A percentile compares a stretch with the other conserved stretches of the same genome.
Conservation (phyloP, 768 basidiomycete species). For the Pulveroboletus sp. region DNA sequence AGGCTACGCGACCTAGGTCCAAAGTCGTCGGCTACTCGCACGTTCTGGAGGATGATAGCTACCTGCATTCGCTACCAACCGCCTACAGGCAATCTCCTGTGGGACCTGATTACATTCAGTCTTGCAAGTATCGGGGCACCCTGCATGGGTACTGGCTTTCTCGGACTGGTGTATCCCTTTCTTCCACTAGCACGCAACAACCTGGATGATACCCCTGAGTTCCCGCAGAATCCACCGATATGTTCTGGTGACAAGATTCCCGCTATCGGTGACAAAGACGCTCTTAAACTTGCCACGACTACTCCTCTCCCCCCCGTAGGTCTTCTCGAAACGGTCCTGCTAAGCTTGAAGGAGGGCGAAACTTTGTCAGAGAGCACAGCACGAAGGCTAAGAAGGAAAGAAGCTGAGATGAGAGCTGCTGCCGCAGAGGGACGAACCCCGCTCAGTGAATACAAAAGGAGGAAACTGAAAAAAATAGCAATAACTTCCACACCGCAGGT, state of each 20-base stretch:
- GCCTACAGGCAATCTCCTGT: constrained; percentile 15
- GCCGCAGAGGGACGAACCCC: constrained; percentile 20
- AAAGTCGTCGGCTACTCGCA: constrained; percentile 18
- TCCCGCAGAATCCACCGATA: constrained; percentile 14
- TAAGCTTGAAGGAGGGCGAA: constrained; percentile 23
- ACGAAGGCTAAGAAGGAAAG: constrained; percentile 23
- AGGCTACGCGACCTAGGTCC: constrained; percentile 25
- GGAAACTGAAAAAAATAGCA: constrained; percentile 16
- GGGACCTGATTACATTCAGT: constrained; percentile 19
- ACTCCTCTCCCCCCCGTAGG: constrained; percentile 21
- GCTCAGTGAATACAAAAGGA: constrained; percentile 20
- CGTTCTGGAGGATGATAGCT: constrained; percentile 25
- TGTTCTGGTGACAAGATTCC: constrained; percentile 7
- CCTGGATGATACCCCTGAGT: constrained; percentile 20
- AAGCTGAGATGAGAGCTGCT: constrained; percentile 17
- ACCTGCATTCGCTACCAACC: constrained; percentile 24
- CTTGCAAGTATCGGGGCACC: constrained; percentile 22
- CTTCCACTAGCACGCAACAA: neutral
- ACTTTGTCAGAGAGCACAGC: constrained; percentile 23
- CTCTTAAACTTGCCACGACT: constrained; percentile 9
- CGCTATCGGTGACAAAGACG: constrained; percentile 1
- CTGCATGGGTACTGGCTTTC: constrained; percentile 20
- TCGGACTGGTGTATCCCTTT: constrained; percentile 15
- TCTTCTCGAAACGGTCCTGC: constrained; percentile 16
- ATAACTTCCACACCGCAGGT: constrained; percentile 6